A percentile compares a stretch with the other conserved stretches of the same genome.
phyloP scores from a whole-genome alignment of 768 basidiomycete genomes.

The Naematelia encephala region DNA sequence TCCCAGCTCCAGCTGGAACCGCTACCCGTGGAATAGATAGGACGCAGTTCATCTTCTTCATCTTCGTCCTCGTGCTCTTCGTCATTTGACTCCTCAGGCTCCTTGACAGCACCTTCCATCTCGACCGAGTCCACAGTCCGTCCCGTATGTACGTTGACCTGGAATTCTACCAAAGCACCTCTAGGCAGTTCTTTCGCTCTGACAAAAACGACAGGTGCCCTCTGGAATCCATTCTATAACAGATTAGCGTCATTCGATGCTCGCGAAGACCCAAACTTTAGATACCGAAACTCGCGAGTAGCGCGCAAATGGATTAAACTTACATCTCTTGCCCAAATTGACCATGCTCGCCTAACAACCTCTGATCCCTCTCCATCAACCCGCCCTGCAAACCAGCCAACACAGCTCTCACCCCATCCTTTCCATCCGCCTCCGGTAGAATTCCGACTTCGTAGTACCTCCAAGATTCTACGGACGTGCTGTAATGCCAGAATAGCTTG shows the following conservation, averaged over 20 bases:
- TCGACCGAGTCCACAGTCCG: not conserved
- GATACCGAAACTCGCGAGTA: no score
- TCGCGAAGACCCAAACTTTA: not conserved
- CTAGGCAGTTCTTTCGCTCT: constrained; percentile 49
- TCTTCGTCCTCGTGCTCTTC: constrained; percentile 23
- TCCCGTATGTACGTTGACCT: constrained; percentile 50
- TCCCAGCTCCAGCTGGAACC: constrained; percentile 22
- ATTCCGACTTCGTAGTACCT: constrained; percentile 57
- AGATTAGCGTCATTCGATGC: not conserved
- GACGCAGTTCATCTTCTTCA: constrained; percentile 28
- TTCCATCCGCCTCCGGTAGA: constrained; percentile 61
- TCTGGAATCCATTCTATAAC: constrained; percentile 24
- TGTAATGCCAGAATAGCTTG: constrained; percentile 76
- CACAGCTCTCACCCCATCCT: constrained; percentile 62
- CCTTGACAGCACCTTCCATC: not conserved
- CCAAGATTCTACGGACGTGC: constrained; percentile 68
- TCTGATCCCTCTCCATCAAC: constrained; percentile 17
- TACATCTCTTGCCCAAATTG: constrained; percentile 40
- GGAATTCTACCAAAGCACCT: constrained; percentile 53
- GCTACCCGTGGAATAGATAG: constrained; percentile 8
- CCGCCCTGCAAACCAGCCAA: constrained; percentile 63
- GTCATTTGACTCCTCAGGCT: not conserved
- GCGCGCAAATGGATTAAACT: constrained; percentile 6
- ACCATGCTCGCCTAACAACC: constrained; percentile 27
- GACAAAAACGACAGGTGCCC: constrained; percentile 43